Conservation (phyloP, 2,329 filamentous ascomycete genomes). For the Coleophoma crateriformis region DNA sequence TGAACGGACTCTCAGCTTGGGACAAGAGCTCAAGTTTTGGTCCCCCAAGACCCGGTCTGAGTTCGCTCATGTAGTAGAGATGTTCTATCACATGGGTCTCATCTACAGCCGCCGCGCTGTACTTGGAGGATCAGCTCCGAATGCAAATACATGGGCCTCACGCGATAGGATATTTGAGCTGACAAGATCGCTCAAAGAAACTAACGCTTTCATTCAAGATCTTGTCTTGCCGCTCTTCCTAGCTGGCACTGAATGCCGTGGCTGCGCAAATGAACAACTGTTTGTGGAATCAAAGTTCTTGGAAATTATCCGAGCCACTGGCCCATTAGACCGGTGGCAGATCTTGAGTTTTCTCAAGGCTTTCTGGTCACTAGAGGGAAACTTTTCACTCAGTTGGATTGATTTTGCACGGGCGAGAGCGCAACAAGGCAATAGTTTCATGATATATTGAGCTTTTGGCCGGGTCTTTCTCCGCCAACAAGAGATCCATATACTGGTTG, state of each 20-base stretch:
- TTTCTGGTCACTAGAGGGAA: background rate
- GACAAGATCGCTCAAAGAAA: background rate
- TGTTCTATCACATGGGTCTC: slow-evolving; percentile 2
- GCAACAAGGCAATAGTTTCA: slow-evolving; percentile 1
- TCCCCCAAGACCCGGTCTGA: background rate
- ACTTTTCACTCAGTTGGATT: slow-evolving; percentile 1
- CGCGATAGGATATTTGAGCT: slow-evolving; percentile 1
- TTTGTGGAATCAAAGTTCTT: slow-evolving; percentile 1
- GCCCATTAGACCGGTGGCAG: background rate
- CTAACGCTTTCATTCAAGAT: slow-evolving; percentile 1
- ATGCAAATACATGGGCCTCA: background rate
- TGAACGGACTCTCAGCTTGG: background rate
- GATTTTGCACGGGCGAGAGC: slow-evolving; percentile 2
- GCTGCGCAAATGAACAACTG: background rate
- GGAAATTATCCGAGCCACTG: slow-evolving; percentile 2
- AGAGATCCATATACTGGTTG: too few species aligned
- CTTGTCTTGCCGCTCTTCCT: slow-evolving; percentile 4
- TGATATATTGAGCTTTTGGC: slow-evolving; percentile 1
- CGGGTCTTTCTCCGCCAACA: too few species aligned
- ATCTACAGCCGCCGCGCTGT: slow-evolving; percentile 2
- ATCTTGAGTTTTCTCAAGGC: slow-evolving; percentile 1
- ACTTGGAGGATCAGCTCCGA: background rate
- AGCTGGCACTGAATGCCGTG: slow-evolving; percentile 3
- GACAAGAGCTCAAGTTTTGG: background rate
- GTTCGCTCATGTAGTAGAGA: slow-evolving; percentile 2